A percentile compares a stretch with the other conserved stretches of the same genome.
These are phyloP conservation scores for Colletotrichum trifolii DNA, from an alignment of 2,329 filamentous ascomycete species.

Conservation along the genomic window DNA sequence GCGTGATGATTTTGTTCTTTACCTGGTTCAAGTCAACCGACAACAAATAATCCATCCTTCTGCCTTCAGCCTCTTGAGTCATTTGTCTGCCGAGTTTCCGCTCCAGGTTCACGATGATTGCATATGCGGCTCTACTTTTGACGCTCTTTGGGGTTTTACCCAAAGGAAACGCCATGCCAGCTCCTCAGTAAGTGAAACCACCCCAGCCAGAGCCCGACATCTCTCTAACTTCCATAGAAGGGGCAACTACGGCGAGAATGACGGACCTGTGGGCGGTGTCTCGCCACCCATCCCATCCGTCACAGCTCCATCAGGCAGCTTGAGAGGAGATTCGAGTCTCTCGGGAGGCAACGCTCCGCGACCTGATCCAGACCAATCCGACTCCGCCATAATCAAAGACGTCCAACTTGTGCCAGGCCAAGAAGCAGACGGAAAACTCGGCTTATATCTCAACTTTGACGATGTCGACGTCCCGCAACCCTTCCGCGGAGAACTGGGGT, in stretches of 20 bases:
- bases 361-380: conserved; percentile 47
- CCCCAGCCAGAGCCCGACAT: too few species aligned
- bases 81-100: background rate
- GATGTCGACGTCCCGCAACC: conserved; percentile 64
- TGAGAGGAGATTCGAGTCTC: conserved; percentile 52
- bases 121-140: conserved; percentile 14
- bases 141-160: conserved; percentile 23
- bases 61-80: background rate
- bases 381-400: conserved; percentile 51
- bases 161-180: conserved; percentile 9
- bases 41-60: background rate
- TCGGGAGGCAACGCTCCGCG: conserved; percentile 53
- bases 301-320: conserved; percentile 50
- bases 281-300: conserved; percentile 51
- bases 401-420: conserved; percentile 61
- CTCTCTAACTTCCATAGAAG: conserved; percentile 43
- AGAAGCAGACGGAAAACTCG: conserved; percentile 59
- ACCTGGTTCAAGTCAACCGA: too few species aligned
- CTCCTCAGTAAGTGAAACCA: conserved; percentile 14
- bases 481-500: conserved; percentile 61
- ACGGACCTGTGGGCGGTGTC: conserved; percentile 54
- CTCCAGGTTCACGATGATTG: background rate
- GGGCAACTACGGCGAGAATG: conserved; percentile 54
- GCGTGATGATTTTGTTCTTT: too few species aligned
- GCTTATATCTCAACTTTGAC: conserved; percentile 65